Percentiles rank a stretch among this genome's conserved stretches.
Evolutionary conservation across 352 stramenopile species (phyloP).

Genomic region (Chloridella minuta): DNA sequence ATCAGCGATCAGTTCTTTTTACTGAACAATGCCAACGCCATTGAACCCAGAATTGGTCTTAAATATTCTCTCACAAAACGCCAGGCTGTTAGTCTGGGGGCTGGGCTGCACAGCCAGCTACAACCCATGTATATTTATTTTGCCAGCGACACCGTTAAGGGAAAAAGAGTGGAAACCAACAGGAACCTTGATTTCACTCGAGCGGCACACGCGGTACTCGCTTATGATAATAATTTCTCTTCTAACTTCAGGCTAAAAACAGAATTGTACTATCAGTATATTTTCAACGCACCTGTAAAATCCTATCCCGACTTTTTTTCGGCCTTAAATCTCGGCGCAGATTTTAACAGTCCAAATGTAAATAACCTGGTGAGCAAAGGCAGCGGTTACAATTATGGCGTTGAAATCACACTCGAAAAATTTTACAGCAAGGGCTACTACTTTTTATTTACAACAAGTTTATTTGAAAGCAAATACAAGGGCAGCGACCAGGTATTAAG

Average conservation of each 20-base stretch:
- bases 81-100: not conserved
- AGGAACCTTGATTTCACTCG: not conserved
- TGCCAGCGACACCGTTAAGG: too few relatives aligned
- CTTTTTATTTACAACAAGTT: not conserved
- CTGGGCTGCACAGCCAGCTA: not conserved
- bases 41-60: not conserved
- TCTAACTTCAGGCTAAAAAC: not conserved
- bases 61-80: not conserved
- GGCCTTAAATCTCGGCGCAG: not conserved
- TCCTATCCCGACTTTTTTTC: not conserved
- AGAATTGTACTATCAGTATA: not conserved
- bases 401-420: not conserved
- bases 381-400: not conserved
- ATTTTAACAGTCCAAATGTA: not conserved
- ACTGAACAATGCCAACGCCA: not conserved
- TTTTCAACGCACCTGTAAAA: not conserved
- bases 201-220: not conserved
- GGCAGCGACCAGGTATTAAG: not conserved
- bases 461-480: not conserved
- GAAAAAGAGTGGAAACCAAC: too few relatives aligned
- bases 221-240: not conserved
- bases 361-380: not conserved
- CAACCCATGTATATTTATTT: not conserved
- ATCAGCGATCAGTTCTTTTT: not conserved
- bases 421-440: not conserved